Base-by-base conservation (phyloP, 371 early-diverging fungal genomes). In the Conidiobolus incongruus region DNA sequence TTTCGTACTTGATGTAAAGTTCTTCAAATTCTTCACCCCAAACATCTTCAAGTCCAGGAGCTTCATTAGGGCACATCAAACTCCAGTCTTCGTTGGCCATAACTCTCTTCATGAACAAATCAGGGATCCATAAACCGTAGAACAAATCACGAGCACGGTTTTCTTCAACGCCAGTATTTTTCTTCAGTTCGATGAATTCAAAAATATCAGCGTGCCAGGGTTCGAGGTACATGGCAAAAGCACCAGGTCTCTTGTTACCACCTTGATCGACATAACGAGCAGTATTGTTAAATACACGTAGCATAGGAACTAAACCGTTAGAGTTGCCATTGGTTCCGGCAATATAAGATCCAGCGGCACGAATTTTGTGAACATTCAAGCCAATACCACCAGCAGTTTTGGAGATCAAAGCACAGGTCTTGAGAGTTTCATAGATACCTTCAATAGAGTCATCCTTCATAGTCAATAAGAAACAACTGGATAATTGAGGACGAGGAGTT, bases 311-410 rank as follows among this genome's bases (percentile, higher is more conserved):
- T 41, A 99, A 75, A 7, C 99, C 99, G 54, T 94, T 93, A 20
- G 97, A 94, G 45, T 77, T 70, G 39, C 98, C 98, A 58, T 96
- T 95, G 40, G 97, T 96, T 24, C 90, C 92, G 23, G 92, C 87
- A 62, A 98, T 92, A 54, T 87, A 87, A 5, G 95, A 88, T 0
- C 93, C 96, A 7, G 80, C 73, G 0, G 88, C 83, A 44, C 98
- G 78, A 53, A 93, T 90, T 52, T 90, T 85, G 68, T 94, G 94
- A 43, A 96, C 77, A 47, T 88, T 84, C 36, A 99, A 64, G 26
- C 98, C 99, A 45, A 99, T 89, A 45, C 99, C 98, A 49, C 99
- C 99, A n/a, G 96, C 95, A 35, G 81, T 76, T 66, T 98, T 99
- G 46, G 95, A 91, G 54, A 98, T 97, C 65, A 89, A 72, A 35